A percentile compares a stretch with the other conserved stretches of the same genome.
These are phyloP conservation scores for Croton laevigatus DNA, from an alignment of 441 rosid genomes.

Conservation along the genomic window DNA sequence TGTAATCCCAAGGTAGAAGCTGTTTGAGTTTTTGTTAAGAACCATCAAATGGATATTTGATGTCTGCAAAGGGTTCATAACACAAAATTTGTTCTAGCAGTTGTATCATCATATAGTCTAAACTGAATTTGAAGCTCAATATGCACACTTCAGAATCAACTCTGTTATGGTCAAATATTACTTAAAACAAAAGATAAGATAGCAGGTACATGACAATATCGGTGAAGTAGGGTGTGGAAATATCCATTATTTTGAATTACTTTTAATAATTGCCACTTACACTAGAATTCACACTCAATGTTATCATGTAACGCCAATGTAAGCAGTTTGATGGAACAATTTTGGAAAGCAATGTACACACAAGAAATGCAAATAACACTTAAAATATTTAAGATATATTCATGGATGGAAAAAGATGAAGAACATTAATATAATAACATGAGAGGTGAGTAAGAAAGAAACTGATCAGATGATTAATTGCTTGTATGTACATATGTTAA, in stretches of 20 bases:
- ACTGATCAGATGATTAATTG: too few species aligned
- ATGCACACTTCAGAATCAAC: neutral
- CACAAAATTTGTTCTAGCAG: neutral
- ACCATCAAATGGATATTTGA: neutral
- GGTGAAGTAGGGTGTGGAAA: neutral
- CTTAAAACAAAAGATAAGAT: neutral
- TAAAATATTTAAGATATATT: neutral
- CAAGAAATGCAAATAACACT: neutral
- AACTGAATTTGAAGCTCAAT: slow-evolving; percentile 5
- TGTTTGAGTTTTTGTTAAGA: neutral
- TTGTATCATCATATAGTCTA: neutral
- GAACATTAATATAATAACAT: neutral
- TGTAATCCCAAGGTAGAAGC: neutral
- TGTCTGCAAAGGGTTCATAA: neutral
- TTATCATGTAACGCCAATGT: neutral
- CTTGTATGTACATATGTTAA: too few species aligned
- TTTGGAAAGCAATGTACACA: neutral
- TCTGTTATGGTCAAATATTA: neutral
- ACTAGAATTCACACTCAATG: neutral
- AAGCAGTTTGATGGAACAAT: neutral
- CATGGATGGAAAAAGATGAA: neutral
- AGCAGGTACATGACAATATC: neutral
- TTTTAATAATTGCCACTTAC: neutral
- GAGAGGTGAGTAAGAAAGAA: slow-evolving; percentile 18
- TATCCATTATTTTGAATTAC: neutral